Evolutionary conservation across 306 rosid species (phyloP).

Genomic region (Rubus idaeus): DNA sequence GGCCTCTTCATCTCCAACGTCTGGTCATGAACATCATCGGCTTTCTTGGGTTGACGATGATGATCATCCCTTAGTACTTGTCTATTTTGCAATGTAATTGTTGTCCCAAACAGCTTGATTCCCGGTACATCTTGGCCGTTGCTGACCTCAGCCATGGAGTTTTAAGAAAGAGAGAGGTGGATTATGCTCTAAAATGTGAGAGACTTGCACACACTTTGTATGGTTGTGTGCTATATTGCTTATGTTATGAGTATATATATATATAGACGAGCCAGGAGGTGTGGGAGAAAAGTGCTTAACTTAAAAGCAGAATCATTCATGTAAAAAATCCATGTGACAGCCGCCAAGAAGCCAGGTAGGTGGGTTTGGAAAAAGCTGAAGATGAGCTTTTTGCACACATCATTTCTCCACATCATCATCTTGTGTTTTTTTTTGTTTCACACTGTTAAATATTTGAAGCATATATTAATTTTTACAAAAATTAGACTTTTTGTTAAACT

Average conservation of each 20-base stretch:
- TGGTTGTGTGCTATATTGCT: not conserved
- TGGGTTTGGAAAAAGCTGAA: conserved; percentile 37
- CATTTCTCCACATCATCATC: conserved; percentile 54
- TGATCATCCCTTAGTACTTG: conserved; percentile 36
- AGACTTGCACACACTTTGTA: not conserved
- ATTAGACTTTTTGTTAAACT: not conserved
- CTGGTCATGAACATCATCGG: conserved; percentile 25
- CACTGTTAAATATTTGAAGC: not conserved
- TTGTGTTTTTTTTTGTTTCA: not conserved
- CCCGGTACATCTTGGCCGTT: conserved; percentile 44
- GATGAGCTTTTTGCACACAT: conserved; percentile 63
- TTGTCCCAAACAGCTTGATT: conserved; percentile 84
- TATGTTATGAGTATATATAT: not conserved
- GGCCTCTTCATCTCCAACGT: conserved; percentile 48
- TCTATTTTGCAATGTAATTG: conserved; percentile 45
- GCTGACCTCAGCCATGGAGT: conserved; percentile 47
- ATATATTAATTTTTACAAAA: not conserved
- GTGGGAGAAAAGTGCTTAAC: conserved; percentile 34
- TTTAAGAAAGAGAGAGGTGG: not conserved
- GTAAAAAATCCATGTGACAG: conserved; percentile 33
- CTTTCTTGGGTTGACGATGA: conserved; percentile 17
- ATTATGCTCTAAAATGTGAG: not conserved
- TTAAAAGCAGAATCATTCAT: not conserved
- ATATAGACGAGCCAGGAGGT: not conserved
- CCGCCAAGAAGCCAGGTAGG: conserved; percentile 33